Conservation (phyloP, 2,329 filamentous ascomycete species). For the Curvularia lunata region DNA sequence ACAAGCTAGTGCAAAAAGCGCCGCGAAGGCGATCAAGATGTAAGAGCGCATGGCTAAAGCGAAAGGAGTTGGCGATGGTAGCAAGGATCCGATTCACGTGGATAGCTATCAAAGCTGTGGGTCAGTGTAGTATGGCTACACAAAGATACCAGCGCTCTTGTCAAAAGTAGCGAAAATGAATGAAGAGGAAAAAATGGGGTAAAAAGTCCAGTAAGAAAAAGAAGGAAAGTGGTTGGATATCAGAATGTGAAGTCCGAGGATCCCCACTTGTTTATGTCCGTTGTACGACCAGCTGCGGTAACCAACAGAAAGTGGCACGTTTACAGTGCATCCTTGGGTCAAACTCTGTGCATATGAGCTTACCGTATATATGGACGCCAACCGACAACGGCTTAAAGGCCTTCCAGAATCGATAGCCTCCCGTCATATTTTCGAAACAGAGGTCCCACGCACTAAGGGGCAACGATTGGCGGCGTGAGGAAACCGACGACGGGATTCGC, state of each 20-base stretch:
- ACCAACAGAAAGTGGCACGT: conserved; percentile 24
- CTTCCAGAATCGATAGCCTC: conserved; percentile 7
- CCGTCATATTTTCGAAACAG: conserved; percentile 35
- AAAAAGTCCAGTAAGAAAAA: conserved; percentile 10
- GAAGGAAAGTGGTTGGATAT: conserved; percentile 21
- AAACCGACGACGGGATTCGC: conserved; percentile 31
- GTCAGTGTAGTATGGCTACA: conserved; percentile 5
- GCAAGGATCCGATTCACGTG: background rate
- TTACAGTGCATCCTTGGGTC: conserved; percentile 6
- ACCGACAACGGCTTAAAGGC: conserved; percentile 9
- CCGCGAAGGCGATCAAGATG: conserved; percentile 34
- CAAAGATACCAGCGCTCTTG: conserved; percentile 23
- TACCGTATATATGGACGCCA: conserved; percentile 29
- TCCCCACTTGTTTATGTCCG: conserved; percentile 19
- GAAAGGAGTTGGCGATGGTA: conserved; percentile 2
- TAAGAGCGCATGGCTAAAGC: conserved; percentile 34
- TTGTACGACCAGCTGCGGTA: conserved; percentile 21
- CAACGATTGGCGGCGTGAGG: conserved; percentile 42
- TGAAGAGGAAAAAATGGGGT: conserved; percentile 8
- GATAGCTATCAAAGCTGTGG: conserved; percentile 16
- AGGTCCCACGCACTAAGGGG: conserved; percentile 28
- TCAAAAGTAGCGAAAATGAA: conserved; percentile 22
- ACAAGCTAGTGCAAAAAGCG: conserved; percentile 31
- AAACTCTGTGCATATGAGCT: conserved; percentile 19
- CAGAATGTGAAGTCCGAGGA: conserved; percentile 2